phyloP scores from a whole-genome alignment of 2,329 filamentous ascomycete genomes.

The Mycosphaerella sp. region DNA sequence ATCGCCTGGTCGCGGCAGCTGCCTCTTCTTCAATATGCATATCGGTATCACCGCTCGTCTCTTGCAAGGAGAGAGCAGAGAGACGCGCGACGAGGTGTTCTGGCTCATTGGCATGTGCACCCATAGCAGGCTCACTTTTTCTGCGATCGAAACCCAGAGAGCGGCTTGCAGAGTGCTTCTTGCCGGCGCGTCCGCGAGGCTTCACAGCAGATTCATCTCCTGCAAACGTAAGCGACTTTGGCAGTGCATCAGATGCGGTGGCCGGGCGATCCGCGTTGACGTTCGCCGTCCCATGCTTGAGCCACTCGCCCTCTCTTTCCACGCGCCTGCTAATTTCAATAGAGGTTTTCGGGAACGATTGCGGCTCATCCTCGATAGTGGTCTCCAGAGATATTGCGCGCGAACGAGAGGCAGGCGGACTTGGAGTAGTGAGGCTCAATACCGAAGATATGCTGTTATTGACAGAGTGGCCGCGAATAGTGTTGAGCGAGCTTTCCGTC shows the following conservation, averaged over 20 bases:
- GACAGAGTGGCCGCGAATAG: constrained; percentile 64
- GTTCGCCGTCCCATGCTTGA: constrained; percentile 23
- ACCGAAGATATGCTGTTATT: constrained; percentile 76
- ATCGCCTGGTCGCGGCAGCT: constrained; percentile 16
- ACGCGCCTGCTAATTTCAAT: constrained; percentile 24
- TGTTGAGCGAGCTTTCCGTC: constrained; percentile 67
- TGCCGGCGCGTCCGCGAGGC: constrained; percentile 39
- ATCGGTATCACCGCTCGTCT: constrained; percentile 13
- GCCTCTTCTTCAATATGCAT: constrained; percentile 8
- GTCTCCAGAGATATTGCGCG: constrained; percentile 35
- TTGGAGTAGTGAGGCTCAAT: constrained; percentile 52
- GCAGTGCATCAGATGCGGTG: constrained; percentile 18
- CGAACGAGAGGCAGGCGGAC: constrained; percentile 40
- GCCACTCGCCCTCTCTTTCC: constrained; percentile 32
- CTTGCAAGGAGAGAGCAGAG: constrained; percentile 31
- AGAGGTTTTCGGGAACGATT: constrained; percentile 53
- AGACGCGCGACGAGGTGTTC: constrained; percentile 29
- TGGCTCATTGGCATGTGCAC: constrained; percentile 20
- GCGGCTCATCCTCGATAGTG: constrained; percentile 38
- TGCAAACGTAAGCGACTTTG: constrained; percentile 16
- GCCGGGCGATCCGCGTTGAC: constrained; percentile 18
- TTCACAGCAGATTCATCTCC: constrained; percentile 8
- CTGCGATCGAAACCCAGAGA: constrained; percentile 56
- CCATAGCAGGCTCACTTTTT: constrained; percentile 35
- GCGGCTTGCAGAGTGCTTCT: constrained; percentile 57